Base-by-base conservation (phyloP, 1,139 yeast genomes). In the Kodamaea sp. region DNA sequence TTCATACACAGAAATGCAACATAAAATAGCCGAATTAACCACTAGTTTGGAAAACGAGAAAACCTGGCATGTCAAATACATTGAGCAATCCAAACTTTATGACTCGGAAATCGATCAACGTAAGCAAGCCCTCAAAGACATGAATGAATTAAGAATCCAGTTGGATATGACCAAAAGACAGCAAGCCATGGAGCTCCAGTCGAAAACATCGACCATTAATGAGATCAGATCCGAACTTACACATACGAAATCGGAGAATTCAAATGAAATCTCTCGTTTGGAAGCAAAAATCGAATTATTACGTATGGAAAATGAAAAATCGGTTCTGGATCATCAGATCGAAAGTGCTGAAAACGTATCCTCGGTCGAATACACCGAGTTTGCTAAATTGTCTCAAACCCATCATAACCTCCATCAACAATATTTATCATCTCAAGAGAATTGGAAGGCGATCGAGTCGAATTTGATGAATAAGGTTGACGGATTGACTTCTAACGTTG, bases 381-480 rank as follows among this genome's bases (percentile, higher is more conserved):
- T 65, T 40, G 55, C 74, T 36, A 70, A 78, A 43, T 50, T 68
- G 22, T 60, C 65, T 4, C 61, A 58, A 15, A 54, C 62, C 10
- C 73, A 68, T 44, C 84, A 79, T 39, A 67, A 72, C 10, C 56
- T 85, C 23, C 90, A 84, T 51, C 68, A 76, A 8, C 89, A 83
- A 51, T 83, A 81, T 53, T 67, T 81, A 6, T 72, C 79, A 20
- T 84, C 89, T 0, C 77, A 77, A 38, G 81, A 77, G 40, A 80
- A 78, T 52, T 84, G 89, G 88, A 73, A 77, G 37, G 65, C 73
- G 9, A 73, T 81, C 29, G 90, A 84, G 52, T 62, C 76, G 24
- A 69, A 72, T 27, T 58, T 83, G 39, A 63, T 72, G 35, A 53
- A 60, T 10, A 75, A 77, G 41, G 64, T 80, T 7, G 67, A 74